Base-by-base conservation (phyloP, 768 basidiomycete genomes). In the Cyclocybe aegerita region DNA sequence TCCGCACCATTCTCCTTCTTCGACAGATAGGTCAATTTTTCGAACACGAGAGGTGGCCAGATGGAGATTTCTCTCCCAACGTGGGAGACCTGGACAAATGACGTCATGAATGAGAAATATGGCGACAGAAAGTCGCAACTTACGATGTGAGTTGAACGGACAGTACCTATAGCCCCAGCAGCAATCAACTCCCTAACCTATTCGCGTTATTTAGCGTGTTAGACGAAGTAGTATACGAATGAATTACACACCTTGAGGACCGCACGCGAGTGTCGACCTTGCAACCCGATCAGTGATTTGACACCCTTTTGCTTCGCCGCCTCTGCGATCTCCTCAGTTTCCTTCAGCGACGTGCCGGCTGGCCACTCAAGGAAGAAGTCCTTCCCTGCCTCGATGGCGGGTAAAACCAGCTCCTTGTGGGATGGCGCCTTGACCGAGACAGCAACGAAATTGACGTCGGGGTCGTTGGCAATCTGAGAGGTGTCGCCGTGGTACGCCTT, bases 281-380 rank as follows among this genome's bases (percentile, higher is more conserved):
- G 72, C 3, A 67, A 49, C 8, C 73, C 74, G n/a, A 75, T 60
- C 4, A 72, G 53, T 4, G 59, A 61, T 48, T 53, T 64, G 4
- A 73, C 55, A 0, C 69, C 67, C 35, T 64, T 63, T 39, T 37
- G 46, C 30, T 54, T 60, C 0, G 68, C 73, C 1, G 60, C 58
- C 14, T 65, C 60, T 4, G 70, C 70, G 3, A 76, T 57, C 49
- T 69, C 67, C 9, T 37, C 17, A n/a, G 69, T 68, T 56, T 76
- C 70, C 31, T 59, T 45, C 9, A 68, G 36, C 7, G 44, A 58
- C 17, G 39, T 56, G 1, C 71, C 74, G 10, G 60, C 67, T 3
- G 74, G 72, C 71, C 72, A 76, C 53, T 76, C 73, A 7, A 74
- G 47, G 46, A 73, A 75, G 31, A 74, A 50, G 34, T 67, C 53